A percentile compares a stretch with the other conserved stretches of the same genome.
Conservation (phyloP, 2,329 filamentous ascomycete species). For the Fusarium odoratissimum region DNA sequence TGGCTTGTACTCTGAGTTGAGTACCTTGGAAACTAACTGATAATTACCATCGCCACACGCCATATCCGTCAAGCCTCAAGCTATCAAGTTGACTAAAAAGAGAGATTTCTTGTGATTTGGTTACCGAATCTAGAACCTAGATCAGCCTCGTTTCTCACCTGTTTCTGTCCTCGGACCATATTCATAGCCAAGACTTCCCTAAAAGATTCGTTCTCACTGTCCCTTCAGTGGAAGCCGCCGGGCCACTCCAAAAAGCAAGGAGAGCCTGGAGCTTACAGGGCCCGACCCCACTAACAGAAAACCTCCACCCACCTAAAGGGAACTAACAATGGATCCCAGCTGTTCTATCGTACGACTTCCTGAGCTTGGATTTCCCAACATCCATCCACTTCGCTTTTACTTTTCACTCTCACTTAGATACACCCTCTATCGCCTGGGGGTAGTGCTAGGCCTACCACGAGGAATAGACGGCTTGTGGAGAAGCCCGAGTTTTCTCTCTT, state of each 20-base stretch:
- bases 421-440: constrained; percentile 8
- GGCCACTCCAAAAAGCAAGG: constrained; percentile 20
- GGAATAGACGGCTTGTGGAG: constrained; percentile 47
- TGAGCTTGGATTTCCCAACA: constrained; percentile 21
- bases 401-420: constrained; percentile 2
- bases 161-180: constrained; percentile 2
- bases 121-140: constrained; percentile 1
- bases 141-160: constrained; percentile 10
- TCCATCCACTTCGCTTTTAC: neutral
- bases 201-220: neutral
- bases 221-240: constrained; percentile 7
- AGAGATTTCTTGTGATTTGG: neutral
- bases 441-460: constrained; percentile 30
- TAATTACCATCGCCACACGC: neutral
- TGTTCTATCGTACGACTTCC: constrained; percentile 43
- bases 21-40: neutral
- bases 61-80: neutral
- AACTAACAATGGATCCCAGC: constrained; percentile 15
- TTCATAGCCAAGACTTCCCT: constrained; percentile 8
- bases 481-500: constrained; percentile 25
- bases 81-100: neutral
- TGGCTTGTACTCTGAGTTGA: neutral
- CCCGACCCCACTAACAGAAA: neutral
- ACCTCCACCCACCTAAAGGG: neutral
- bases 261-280: neutral